Evolutionary conservation across 148 eudicot genomes (phyloP).

Genomic region (Beta vulgaris): DNA sequence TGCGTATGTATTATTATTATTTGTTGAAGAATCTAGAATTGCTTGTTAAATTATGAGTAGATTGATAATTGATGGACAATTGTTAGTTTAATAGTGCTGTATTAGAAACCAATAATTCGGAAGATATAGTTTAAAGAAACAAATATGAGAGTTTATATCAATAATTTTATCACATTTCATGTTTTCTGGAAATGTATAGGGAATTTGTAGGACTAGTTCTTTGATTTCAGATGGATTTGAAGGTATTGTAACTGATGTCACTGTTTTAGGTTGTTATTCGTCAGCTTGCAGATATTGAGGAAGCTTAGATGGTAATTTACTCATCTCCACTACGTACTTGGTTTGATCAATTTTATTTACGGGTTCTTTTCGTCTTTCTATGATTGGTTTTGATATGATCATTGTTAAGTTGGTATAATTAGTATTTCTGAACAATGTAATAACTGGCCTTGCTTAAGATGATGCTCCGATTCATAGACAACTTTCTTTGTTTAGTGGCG

Average conservation of each 20-base stretch:
- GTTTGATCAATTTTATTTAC: not conserved
- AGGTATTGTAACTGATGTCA: conserved; percentile 48
- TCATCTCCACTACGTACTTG: not conserved
- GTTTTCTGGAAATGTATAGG: conserved; percentile 25
- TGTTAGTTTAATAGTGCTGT: too few relatives aligned
- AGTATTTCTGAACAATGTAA: too few relatives aligned
- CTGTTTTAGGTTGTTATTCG: conserved; percentile 48
- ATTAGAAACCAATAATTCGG: too few relatives aligned
- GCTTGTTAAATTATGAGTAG: too few relatives aligned
- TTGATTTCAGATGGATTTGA: conserved; percentile 42
- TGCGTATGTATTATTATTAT: too few relatives aligned
- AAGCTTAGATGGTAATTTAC: conserved; percentile 66
- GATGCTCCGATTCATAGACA: too few relatives aligned
- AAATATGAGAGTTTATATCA: conserved; percentile 11
- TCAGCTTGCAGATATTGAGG: conserved; percentile 54
- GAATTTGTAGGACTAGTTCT: conserved; percentile 26
- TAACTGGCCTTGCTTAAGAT: too few relatives aligned
- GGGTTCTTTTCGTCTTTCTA: not conserved
- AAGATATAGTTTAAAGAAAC: too few relatives aligned
- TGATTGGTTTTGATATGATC: not conserved
- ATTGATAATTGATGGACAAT: too few relatives aligned
- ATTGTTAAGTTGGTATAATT: not conserved
- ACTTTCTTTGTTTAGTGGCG: too few relatives aligned
- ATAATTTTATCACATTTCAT: conserved; percentile 4
- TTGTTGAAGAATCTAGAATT: too few relatives aligned